Percentiles rank a stretch among this genome's conserved stretches.
Evolutionary conservation across 1,284 basidiomycete species (phyloP).

Genomic region (Austropuccinia psidii): DNA sequence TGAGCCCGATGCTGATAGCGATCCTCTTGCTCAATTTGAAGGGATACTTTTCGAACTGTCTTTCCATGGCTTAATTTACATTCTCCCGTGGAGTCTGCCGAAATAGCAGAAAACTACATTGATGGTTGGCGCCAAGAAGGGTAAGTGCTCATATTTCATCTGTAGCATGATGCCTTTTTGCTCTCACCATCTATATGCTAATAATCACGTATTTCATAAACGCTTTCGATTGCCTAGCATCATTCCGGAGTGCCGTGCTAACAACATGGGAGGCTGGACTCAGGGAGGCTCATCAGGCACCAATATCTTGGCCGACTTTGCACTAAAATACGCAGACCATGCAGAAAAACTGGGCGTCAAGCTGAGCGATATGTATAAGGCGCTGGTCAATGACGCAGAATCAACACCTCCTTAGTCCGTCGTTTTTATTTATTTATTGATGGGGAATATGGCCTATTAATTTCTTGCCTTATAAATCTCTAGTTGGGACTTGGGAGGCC

Average conservation of each 20-base stretch:
- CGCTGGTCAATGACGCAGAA: constrained; percentile 41
- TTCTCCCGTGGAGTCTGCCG: constrained; percentile 41
- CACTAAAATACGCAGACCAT: background rate
- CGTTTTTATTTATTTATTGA: background rate
- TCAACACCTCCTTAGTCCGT: background rate
- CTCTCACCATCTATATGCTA: background rate
- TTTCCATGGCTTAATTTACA: constrained; percentile 43
- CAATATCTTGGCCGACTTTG: background rate
- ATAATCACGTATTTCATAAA: background rate
- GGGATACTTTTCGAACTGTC: constrained; percentile 40
- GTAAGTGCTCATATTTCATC: too few species aligned
- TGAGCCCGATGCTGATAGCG: background rate
- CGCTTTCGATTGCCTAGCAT: constrained; percentile 30
- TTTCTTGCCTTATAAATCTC: background rate
- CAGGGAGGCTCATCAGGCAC: constrained; percentile 21
- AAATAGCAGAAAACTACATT: constrained; percentile 44
- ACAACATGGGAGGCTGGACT: constrained; percentile 41
- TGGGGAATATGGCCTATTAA: background rate
- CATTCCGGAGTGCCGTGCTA: constrained; percentile 44
- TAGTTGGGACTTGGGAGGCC: constrained; percentile 1
- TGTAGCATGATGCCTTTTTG: too few species aligned
- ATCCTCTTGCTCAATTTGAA: background rate
- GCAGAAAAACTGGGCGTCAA: constrained; percentile 39
- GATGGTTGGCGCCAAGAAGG: constrained; percentile 40
- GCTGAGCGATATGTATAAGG: constrained; percentile 41